Evolutionary conservation across 257 asterid species (phyloP).

Genomic region (Striga asiatica): DNA sequence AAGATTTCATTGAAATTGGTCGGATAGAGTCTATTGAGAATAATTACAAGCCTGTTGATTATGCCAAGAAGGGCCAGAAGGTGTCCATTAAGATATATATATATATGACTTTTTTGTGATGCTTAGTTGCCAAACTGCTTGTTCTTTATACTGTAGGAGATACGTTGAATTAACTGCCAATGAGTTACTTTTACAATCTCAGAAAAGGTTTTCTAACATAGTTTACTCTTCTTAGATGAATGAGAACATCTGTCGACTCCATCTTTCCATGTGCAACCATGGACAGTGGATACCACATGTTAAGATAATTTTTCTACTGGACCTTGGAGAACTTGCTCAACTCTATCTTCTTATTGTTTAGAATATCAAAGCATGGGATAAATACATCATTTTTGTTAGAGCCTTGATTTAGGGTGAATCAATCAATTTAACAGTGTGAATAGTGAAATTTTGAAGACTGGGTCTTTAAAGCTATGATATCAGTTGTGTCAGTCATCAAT

Average conservation of each 20-base stretch:
- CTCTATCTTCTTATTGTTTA: not conserved
- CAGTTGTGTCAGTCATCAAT: no score
- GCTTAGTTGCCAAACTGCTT: not conserved
- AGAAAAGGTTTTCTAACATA: not conserved
- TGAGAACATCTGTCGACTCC: not conserved
- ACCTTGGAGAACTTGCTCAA: not conserved
- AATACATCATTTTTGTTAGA: not conserved
- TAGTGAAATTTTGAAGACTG: not conserved
- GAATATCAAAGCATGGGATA: not conserved
- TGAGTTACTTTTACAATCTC: not conserved
- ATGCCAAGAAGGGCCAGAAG: conserved; percentile 79
- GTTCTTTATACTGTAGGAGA: not conserved
- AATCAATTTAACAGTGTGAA: not conserved
- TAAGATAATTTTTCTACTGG: not conserved
- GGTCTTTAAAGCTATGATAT: no score
- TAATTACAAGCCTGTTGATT: conserved; percentile 72
- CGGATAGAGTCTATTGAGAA: conserved; percentile 75
- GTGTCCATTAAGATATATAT: conserved; percentile 90
- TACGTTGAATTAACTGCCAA: not conserved
- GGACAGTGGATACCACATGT: no score
- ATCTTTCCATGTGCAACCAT: not conserved
- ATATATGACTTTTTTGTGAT: not conserved
- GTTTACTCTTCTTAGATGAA: not conserved
- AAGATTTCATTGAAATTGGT: conserved; percentile 75
- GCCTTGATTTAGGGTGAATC: not conserved